phyloP scores from a whole-genome alignment of 2,329 filamentous ascomycete species.

The Epichloe sylvatica region DNA sequence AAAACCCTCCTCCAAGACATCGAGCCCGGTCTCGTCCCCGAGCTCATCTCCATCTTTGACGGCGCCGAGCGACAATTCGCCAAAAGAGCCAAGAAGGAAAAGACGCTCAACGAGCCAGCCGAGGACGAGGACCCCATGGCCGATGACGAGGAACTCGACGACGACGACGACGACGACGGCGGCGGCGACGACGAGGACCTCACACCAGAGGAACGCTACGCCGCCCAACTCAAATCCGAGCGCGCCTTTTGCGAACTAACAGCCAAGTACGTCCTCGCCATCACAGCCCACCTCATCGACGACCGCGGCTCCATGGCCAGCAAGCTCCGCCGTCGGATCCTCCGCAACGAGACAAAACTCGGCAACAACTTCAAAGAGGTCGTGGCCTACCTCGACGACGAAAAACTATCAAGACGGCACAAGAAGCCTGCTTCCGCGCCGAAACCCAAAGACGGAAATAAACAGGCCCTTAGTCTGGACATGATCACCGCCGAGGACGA shows the following conservation, averaged over 20 bases:
- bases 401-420: conserved; percentile 34
- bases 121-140: conserved; percentile 63
- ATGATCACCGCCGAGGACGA: conserved; percentile 27
- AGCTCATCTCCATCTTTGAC: conserved; percentile 65
- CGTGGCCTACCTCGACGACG: conserved; percentile 62
- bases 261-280: conserved; percentile 68
- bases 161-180: conserved; percentile 41
- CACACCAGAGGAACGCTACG: conserved; percentile 44
- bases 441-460: conserved; percentile 17
- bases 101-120: conserved; percentile 45
- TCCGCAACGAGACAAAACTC: conserved; percentile 66
- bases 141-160: conserved; percentile 40
- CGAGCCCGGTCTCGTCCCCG: conserved; percentile 44
- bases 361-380: conserved; percentile 80
- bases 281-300: conserved; percentile 64
- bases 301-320: conserved; percentile 42
- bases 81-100: conserved; percentile 46
- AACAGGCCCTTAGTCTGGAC: conserved; percentile 27
- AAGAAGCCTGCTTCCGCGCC: conserved; percentile 23
- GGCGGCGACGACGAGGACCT: conserved; percentile 36
- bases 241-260: conserved; percentile 75
- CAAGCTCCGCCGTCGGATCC: conserved; percentile 55
- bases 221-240: conserved; percentile 62
- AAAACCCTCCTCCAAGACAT: conserved; percentile 52
- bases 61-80: conserved; percentile 64